Base-by-base conservation (phyloP, 2,329 filamentous ascomycete species). In the Verticillium klebahnii region DNA sequence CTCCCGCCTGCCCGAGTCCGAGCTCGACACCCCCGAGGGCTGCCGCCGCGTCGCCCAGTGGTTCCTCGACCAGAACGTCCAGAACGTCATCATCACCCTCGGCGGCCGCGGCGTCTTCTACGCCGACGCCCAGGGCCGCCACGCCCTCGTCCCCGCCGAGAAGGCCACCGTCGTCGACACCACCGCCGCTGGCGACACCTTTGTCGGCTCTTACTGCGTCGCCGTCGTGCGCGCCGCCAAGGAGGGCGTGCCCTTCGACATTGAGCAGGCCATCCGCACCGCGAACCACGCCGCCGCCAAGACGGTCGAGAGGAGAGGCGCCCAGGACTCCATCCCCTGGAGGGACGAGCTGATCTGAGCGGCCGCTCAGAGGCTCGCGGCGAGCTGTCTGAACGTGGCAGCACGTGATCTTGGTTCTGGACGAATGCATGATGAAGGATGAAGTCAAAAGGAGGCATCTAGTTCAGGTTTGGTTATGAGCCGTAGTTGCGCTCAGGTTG, bases 141-240 rank as follows among this genome's bases (percentile, higher is more conserved):
- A 78, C 59, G 81, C 78, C 1, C 70, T 87, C 66, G 75, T 93
- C 5, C 73, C 78, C 2, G 92, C 91, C 0, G 82, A 85, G 64
- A 89, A 90, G 74, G 89, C 92, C 4, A 77, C 74, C 23, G 94
- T 98, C 1, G 86, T 97, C 5, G 94, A 98, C 74, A 98, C 94
- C 1, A 98, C 94, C 8, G 94, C 90, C 1, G 95, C 95, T 5
- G 94, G 94, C 0, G 94, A 98, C 74, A 97, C 94, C 0, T 97
- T 97, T 77, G 91, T 96, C 5, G 94, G 95, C 2, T 90, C 87
- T 25, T 96, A 97, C 73, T 90, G 92, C 2, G 85, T 95, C 31
- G 85, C 87, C 62, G 83, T 89, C 34, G 91, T 91, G 45, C 81
- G 72, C 59, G 71, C 71, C n/a, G 67, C 66, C 39, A 64, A 63